phyloP scores from a whole-genome alignment of 805 yeast species.

The Wickerhamiella nectarea region DNA sequence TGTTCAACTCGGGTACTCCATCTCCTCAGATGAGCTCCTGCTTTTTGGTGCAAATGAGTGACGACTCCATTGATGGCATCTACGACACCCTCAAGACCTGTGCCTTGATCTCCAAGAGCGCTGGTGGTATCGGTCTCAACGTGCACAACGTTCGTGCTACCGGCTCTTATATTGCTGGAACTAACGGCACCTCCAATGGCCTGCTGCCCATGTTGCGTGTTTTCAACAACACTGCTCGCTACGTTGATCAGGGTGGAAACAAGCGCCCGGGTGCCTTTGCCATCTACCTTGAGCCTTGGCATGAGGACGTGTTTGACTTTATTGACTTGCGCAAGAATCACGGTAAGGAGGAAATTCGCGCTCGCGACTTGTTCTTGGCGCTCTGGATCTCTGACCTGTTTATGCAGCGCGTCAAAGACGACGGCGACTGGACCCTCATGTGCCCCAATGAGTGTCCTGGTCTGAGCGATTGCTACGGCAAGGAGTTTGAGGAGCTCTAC shows the following conservation, averaged over 20 bases:
- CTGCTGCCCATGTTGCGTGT: slow-evolving; percentile 93
- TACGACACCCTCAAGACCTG: slow-evolving; percentile 77
- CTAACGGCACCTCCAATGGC: slow-evolving; percentile 88
- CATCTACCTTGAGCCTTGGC: slow-evolving; percentile 93
- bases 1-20: slow-evolving; percentile 87
- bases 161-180: slow-evolving; percentile 80
- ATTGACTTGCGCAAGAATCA: slow-evolving; percentile 81
- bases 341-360: slow-evolving; percentile 87
- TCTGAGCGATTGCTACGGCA: slow-evolving; percentile 68
- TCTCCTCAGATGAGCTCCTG: slow-evolving; percentile 81
- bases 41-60: slow-evolving; percentile 80
- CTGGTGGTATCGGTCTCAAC: slow-evolving; percentile 93
- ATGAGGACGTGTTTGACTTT: slow-evolving; percentile 76
- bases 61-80: slow-evolving; percentile 91
- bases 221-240: slow-evolving; percentile 88
- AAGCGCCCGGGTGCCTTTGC: slow-evolving; percentile 98
- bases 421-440: slow-evolving; percentile 77
- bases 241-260: slow-evolving; percentile 97
- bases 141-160: slow-evolving; percentile 74
- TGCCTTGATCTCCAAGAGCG: slow-evolving; percentile 83
- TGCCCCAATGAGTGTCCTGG: slow-evolving; percentile 87
- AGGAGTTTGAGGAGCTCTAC: slow-evolving; percentile 62
- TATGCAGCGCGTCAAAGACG: slow-evolving; percentile 74
- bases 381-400: slow-evolving; percentile 91
- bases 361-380: slow-evolving; percentile 86